Conservation (phyloP, 768 basidiomycete species). For the Termitomyces sp. region DNA sequence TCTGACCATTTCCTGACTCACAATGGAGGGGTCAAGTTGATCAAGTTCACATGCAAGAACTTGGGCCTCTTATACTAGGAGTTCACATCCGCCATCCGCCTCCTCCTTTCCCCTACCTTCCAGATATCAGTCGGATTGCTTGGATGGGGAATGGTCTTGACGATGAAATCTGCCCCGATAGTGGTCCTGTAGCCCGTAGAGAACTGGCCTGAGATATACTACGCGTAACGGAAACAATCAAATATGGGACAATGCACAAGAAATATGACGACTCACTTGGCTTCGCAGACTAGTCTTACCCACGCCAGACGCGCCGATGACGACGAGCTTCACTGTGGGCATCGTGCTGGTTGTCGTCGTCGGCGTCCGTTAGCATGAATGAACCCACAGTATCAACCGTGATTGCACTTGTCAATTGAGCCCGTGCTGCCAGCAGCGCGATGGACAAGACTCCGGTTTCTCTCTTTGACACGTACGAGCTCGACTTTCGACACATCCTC, state of each 20-base stretch:
- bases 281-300: slow-evolving; percentile 79
- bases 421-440: no score
- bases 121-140: slow-evolving; percentile 44
- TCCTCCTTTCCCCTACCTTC: no score
- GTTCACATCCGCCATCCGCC: no score
- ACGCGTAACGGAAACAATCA: neutral
- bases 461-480: no score
- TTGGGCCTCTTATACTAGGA: no score
- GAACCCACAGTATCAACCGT: neutral
- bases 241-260: neutral
- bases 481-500: no score
- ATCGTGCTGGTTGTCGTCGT: slow-evolving; percentile 26
- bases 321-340: slow-evolving; percentile 76
- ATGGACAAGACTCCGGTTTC: no score
- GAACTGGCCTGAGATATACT: slow-evolving; percentile 78
- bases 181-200: slow-evolving; percentile 77
- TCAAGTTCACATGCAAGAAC: no score
- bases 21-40: no score
- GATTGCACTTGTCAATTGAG: neutral
- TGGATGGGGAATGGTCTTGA: slow-evolving; percentile 65
- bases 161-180: slow-evolving; percentile 86
- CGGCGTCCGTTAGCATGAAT: slow-evolving; percentile 1
- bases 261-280: slow-evolving; percentile 45
- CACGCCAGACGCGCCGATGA: slow-evolving; percentile 80
- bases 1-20: no score